Evolutionary conservation across 2,329 filamentous ascomycete species (phyloP).

Genomic region (Amphichorda felina): DNA sequence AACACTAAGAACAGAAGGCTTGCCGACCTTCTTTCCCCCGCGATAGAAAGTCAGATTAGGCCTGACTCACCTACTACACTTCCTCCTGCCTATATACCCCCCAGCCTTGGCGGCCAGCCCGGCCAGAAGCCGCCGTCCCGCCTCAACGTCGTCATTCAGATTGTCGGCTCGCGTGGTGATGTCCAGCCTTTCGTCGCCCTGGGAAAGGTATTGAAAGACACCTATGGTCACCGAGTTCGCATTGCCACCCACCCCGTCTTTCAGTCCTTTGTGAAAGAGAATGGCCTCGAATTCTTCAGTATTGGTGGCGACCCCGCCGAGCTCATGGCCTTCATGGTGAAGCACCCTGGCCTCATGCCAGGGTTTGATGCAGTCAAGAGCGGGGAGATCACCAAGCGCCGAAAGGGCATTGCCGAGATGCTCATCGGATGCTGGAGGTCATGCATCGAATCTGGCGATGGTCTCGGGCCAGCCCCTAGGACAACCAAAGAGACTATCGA

Average conservation of each 20-base stretch:
- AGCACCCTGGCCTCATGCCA: conserved; percentile 77
- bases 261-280: conserved; percentile 54
- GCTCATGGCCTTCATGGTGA: conserved; percentile 85
- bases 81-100: conserved; percentile 60
- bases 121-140: conserved; percentile 42
- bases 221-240: conserved; percentile 59
- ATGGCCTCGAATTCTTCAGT: conserved; percentile 62
- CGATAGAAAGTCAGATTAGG: conserved; percentile 44
- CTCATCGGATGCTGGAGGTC: conserved; percentile 80
- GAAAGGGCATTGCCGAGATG: conserved; percentile 66
- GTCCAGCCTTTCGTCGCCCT: conserved; percentile 67
- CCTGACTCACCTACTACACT: conserved; percentile 35
- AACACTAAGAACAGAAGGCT: conserved; percentile 56
- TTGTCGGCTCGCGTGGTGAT: conserved; percentile 63
- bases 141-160: conserved; percentile 63
- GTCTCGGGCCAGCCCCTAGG: conserved; percentile 35
- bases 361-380: conserved; percentile 64
- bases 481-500: conserved; percentile 33
- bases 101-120: conserved; percentile 55
- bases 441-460: conserved; percentile 70
- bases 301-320: conserved; percentile 67
- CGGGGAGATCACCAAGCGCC: conserved; percentile 64
- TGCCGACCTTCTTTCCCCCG: conserved; percentile 54
- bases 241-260: conserved; percentile 64
- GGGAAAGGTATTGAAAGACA: conserved; percentile 50